phyloP scores from a whole-genome alignment of 805 yeast genomes.

The Candida succiphila region DNA sequence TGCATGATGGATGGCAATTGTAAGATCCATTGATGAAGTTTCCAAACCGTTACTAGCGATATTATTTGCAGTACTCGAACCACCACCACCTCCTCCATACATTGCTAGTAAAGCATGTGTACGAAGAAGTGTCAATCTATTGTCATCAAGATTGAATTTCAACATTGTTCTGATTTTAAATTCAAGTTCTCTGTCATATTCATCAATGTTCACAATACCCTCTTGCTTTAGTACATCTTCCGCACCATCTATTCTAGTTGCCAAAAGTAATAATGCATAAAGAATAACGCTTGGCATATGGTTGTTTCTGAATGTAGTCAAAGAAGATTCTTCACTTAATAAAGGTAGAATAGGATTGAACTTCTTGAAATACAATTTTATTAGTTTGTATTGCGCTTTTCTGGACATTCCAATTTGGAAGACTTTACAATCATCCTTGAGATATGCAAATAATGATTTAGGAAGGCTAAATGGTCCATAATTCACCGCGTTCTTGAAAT shows the following conservation, averaged over 20 bases:
- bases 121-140: conserved; percentile 25
- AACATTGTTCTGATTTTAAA: conserved; percentile 25
- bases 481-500: conserved; percentile 5
- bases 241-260: conserved; percentile 30
- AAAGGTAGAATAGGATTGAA: conserved; percentile 31
- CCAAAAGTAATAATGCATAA: conserved; percentile 32
- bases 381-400: conserved; percentile 12
- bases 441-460: conserved; percentile 5
- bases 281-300: conserved; percentile 29
- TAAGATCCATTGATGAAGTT: conserved; percentile 24
- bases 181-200: conserved; percentile 18
- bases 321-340: conserved; percentile 27
- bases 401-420: conserved; percentile 8
- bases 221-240: conserved; percentile 16
- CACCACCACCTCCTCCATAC: conserved; percentile 29
- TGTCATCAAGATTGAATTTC: conserved; percentile 27
- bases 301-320: conserved; percentile 23
- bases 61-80: conserved; percentile 8
- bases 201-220: conserved; percentile 5
- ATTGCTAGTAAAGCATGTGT: conserved; percentile 25
- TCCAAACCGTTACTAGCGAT: conserved; percentile 12
- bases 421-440: conserved; percentile 5
- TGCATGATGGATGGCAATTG: conserved; percentile 28
- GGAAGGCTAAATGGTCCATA: conserved; percentile 11
- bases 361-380: conserved; percentile 28